Evolutionary conservation across 2,329 filamentous ascomycete genomes (phyloP).

Genomic region (Ophiocordyceps sinensis): DNA sequence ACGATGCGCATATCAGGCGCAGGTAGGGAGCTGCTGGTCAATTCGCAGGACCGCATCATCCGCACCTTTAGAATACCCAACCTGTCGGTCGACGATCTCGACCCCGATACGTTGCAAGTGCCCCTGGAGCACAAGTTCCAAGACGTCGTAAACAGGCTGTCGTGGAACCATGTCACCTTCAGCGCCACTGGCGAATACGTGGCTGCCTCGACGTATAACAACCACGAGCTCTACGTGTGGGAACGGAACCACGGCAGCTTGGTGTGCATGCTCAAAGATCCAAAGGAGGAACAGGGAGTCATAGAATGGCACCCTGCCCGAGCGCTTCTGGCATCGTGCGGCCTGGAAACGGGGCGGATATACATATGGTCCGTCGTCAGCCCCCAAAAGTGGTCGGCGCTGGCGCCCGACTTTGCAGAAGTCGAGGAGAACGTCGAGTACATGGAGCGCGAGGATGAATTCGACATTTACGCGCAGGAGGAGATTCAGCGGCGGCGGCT

Average conservation of each 20-base stretch:
- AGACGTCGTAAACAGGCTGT: slow-evolving; percentile 86
- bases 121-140: slow-evolving; percentile 97
- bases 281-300: slow-evolving; percentile 88
- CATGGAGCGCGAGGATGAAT: slow-evolving; percentile 89
- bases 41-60: slow-evolving; percentile 89
- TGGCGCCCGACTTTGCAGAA: slow-evolving; percentile 92
- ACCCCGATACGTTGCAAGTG: slow-evolving; percentile 74
- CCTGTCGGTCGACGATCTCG: slow-evolving; percentile 50
- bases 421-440: slow-evolving; percentile 98
- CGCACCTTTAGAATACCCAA: slow-evolving; percentile 84
- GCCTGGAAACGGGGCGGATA: slow-evolving; percentile 81
- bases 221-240: slow-evolving; percentile 98
- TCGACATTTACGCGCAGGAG: slow-evolving; percentile 91
- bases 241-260: slow-evolving; percentile 85
- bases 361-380: slow-evolving; percentile 95
- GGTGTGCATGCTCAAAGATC: slow-evolving; percentile 92
- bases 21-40: slow-evolving; percentile 77
- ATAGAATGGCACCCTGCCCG: slow-evolving; percentile 94
- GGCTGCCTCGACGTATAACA: slow-evolving; percentile 92
- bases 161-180: slow-evolving; percentile 96
- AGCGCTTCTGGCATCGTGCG: slow-evolving; percentile 78
- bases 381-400: slow-evolving; percentile 91
- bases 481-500: slow-evolving; percentile 84
- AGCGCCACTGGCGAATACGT: slow-evolving; percentile 92
- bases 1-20: slow-evolving; percentile 70